Base-by-base conservation (phyloP, 768 basidiomycete genomes). In the Pisolithus microcarpus region DNA sequence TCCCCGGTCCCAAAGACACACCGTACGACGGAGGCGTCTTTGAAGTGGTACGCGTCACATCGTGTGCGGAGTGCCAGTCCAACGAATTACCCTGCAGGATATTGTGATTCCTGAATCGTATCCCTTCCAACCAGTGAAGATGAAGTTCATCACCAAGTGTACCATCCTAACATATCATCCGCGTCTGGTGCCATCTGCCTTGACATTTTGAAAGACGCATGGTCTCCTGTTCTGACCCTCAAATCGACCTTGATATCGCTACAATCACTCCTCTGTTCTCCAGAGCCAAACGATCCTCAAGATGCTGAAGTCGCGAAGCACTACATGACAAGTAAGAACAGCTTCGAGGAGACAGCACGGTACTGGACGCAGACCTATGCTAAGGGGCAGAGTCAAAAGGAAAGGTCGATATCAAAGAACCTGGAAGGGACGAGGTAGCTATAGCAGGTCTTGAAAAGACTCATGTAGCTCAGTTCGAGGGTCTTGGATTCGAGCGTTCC, bases 271-370 rank as follows among this genome's bases (percentile, higher is more conserved):
- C 75, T 98, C 16, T 95, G 92, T 68, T 87, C 85, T 8, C 95
- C 95, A 0, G 92, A 96, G 64, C 94, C 95, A 7, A 89, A 87
- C 56, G 95, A 97, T 63, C 95, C 94, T 0, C 94, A 97, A 70
- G 95, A 98, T 63, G 95, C 94, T 0, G 93, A 98, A 70, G 94
- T 98, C 10, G 94, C 94, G 11, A 97, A 96, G 66, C 95, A 96
- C 63, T 98, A 89, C 61, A 87, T 89, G 67, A 91, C 92, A 11
- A 89, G 86, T 65, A 85, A 85, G 65, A 70, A 72, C 23, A 84
- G 86, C 60, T 98, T 98, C 58, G 89, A 94, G 52, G 87, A 87
- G 37, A 98, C 94, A 4, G 94, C 94, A 51, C 76, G 80, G 38
- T 93, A 94, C 66, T 98, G 94, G 94, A 90, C 93, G 1, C 83